phyloP scores from a whole-genome alignment of 1,284 basidiomycete genomes.

The Apiotrichum laibachii region DNA sequence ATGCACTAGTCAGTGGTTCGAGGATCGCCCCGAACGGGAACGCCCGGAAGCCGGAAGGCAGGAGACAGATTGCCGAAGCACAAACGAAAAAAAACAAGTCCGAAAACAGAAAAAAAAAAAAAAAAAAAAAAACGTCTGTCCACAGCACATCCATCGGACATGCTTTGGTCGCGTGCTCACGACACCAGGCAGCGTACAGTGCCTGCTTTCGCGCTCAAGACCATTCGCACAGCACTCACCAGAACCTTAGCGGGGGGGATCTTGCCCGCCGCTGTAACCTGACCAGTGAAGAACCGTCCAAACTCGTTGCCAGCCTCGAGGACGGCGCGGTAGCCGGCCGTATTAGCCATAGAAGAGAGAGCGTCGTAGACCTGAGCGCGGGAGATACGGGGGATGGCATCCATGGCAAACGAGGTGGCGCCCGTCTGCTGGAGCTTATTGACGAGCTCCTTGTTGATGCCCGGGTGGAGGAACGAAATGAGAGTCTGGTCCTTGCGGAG shows the following conservation, averaged over 20 bases:
- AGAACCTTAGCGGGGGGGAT: conserved; percentile 81
- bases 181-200: too few relatives aligned
- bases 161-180: too few relatives aligned
- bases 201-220: neutral
- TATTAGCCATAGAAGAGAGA: conserved; percentile 85
- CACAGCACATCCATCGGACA: too few relatives aligned
- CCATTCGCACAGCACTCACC: conserved; percentile 29
- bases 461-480: conserved; percentile 78
- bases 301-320: conserved; percentile 82
- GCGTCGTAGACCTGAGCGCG: conserved; percentile 82
- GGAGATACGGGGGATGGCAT: conserved; percentile 81
- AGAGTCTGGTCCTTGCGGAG: conserved; percentile 70
- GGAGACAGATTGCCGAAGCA: too few relatives aligned
- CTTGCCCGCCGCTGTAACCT: conserved; percentile 75
- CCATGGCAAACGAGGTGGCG: conserved; percentile 73
- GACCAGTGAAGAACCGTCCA: conserved; percentile 79
- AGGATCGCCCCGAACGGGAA: too few relatives aligned
- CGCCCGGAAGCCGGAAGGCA: too few relatives aligned
- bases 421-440: conserved; percentile 63
- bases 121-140: too few relatives aligned
- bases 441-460: conserved; percentile 70
- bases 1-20: too few relatives aligned
- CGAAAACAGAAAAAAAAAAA: too few relatives aligned
- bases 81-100: too few relatives aligned
- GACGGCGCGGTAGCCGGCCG: conserved; percentile 80